Evolutionary conservation across 768 basidiomycete genomes (phyloP), one percentile per base, ranked within the genome.

Genomic region (Gloeopeniophorella convolvens): DNA sequence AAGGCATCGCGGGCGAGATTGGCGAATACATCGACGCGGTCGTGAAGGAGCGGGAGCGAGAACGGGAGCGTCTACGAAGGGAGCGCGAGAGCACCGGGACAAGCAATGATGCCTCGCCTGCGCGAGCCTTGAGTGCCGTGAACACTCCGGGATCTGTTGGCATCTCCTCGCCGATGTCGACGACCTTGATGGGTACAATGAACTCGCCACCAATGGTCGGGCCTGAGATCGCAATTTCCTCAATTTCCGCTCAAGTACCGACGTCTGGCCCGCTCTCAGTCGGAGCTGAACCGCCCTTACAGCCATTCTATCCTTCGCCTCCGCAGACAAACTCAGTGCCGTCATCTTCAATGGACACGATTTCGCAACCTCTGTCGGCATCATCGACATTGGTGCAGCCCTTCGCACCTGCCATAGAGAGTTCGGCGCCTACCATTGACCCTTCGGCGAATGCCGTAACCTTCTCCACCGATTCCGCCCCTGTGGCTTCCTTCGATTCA

Each of bases 21-120:
- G 78, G 79, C 26, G 70, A 70, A 2, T 90, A 86, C 58, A 84
- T 91, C 5, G 89, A 91, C 48, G 75, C 77, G 8, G 76, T 89
- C 5, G 82, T 80, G 3, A 78, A 78, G 55, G 89, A 91, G 59
- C 72, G 89, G 15, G 89, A 91, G 53, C 72, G 73, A 49, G 89
- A 92, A 63, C 72, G 86, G 5, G 87, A 89, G 57, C 72, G 85
- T 23, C 72, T 88, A 40, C 79, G 80, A 57, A 70, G 75, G 40
- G 85, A 85, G 63, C 69, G 83, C 16, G 83, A 87, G 59, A 71
- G 66, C 31, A 71, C 65, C 21, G 60, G 48, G 31, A 44, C 39
- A 30, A 56, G 36, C 26, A 15, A 50, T 4, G 46, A 45, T 23
- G 42, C 57, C 10, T 46, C 55, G n/a, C 54, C 54, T 32, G 36